Evolutionary conservation across 1,284 basidiomycete species (phyloP), one percentile per base, ranked within the genome.

Genomic region (Salmacisia buchloeana): DNA sequence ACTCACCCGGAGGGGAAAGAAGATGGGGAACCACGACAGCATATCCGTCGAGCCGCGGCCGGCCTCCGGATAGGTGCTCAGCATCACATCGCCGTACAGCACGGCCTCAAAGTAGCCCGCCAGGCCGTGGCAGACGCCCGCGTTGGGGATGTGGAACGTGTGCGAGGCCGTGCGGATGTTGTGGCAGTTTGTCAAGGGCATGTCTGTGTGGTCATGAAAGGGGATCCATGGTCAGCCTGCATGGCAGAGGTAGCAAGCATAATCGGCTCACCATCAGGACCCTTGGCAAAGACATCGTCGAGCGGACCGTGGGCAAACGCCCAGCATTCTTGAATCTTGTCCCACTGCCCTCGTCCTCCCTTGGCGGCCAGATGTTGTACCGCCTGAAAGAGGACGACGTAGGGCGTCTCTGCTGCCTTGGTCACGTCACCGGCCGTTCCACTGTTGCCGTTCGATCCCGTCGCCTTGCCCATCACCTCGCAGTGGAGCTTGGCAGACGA

Each of bases 11-110:
- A 82, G 77, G 0, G 94, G 94, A 81, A 99, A 96, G 82, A 92
- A 97, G 35, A 97, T 83, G 0, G 96, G 96, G 83, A 99, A 99
- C 96, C 96, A 99, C 74, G 91, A 94, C 66, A 97, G 84, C 94
- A 98, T 97, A 72, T 97, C 89, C 71, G 90, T 64, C 90, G 18
- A 85, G 81, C 62, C 90, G 86, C 80, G 89, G 89, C 57, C 88
- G 2, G 67, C 87, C 63, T 92, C 87, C 0, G 96, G 96, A 79
- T 97, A 93, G 58, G 96, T 99, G 72, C 92, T 96, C 38, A 98
- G 83, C 0, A 90, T 90, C 23, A 98, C 84, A 70, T 89, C 88
- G 41, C 86, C 87, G 79, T 97, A 99, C 3, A 98, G 82, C 33
- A 92, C 87, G 0, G 94, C 92, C 81, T 98, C 94, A 76, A 99